Evolutionary conservation across 441 rosid genomes (phyloP).

Genomic region (Dalechampia spathulata): DNA sequence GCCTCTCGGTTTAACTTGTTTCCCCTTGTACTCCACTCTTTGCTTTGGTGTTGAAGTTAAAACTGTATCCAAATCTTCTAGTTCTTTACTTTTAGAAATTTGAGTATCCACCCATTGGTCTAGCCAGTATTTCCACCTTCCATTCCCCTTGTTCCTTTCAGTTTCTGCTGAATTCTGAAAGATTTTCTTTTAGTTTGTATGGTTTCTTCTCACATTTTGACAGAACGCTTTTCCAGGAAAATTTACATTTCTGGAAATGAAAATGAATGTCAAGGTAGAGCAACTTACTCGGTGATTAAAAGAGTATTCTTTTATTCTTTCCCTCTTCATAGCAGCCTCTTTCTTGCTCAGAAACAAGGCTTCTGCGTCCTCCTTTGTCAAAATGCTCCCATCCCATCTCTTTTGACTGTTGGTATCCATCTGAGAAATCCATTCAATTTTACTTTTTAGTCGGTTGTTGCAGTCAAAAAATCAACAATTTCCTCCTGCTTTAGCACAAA

Average conservation of each 20-base stretch:
- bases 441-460: not conserved
- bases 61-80: conserved; percentile 66
- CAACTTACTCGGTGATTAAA: conserved; percentile 55
- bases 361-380: conserved; percentile 72
- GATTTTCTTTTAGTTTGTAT: not conserved
- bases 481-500: too few relatives aligned
- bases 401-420: conserved; percentile 50
- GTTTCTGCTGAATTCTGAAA: conserved; percentile 78
- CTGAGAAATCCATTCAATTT: conserved; percentile 26
- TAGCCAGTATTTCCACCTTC: conserved; percentile 80
- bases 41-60: conserved; percentile 31
- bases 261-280: not conserved
- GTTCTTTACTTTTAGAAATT: conserved; percentile 56
- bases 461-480: too few relatives aligned
- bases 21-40: conserved; percentile 35
- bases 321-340: conserved; percentile 67
- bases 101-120: conserved; percentile 90
- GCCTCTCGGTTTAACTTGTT: conserved; percentile 30
- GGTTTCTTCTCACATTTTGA: not conserved
- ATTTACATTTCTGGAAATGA: not conserved
- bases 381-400: conserved; percentile 78
- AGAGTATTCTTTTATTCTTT: conserved; percentile 56
- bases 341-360: conserved; percentile 55
- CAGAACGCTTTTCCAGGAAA: not conserved
- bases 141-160: conserved; percentile 50